Evolutionary conservation across 352 stramenopile species (phyloP), one percentile per base, ranked within the genome.

Genomic region (Achlya hypogyna): DNA sequence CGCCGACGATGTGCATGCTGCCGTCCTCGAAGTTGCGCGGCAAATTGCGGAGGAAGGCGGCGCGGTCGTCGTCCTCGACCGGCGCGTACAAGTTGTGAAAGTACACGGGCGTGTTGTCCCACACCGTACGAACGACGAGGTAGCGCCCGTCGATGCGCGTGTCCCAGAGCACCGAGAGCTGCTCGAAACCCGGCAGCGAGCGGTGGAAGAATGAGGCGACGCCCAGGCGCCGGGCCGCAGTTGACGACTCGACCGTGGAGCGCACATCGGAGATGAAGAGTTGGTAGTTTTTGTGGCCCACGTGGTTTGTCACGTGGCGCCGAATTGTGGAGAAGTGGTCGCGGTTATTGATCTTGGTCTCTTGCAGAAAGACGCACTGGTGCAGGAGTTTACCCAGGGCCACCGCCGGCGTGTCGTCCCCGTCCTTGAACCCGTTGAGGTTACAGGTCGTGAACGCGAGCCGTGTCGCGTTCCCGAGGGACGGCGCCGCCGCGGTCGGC

Each of bases 71-170:
- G 14, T 5, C 40, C 4, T 18, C 42, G 5, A 63, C 51, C 22
- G 60, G 49, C n/a, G 62, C 68, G 32, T 72, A 72, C 38, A 72
- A 52, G 43, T 70, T 64, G 51, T 72, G 60, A 18, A 64, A 14
- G 56, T 64, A 64, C 5, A 64, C 56, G 5, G 56, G 51, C 16
- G 5, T 25, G 53, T 32, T 23, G 4, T 10, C 51, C 25, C 38
- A 60, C 0, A 6, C 14, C 27, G 45, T 59, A 34, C 22, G 18
- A 25, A 66, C 28, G 5, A 71, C 53, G 20, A 71, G 54, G 38
- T 66, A 66, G 16, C 52, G 52, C 38, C 42, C 42, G 18, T n/a
- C n/a, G n/a, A n/a, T n/a, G n/a, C n/a, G 27, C 1, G 51, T 22
- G 3, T 4, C 25, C 22, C 4, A 60, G 27, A 60, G 27, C 10